Evolutionary conservation across 495 filamentous ascomycete species (phyloP), one percentile per base, ranked within the genome.

Genomic region (Neurospora sp.): DNA sequence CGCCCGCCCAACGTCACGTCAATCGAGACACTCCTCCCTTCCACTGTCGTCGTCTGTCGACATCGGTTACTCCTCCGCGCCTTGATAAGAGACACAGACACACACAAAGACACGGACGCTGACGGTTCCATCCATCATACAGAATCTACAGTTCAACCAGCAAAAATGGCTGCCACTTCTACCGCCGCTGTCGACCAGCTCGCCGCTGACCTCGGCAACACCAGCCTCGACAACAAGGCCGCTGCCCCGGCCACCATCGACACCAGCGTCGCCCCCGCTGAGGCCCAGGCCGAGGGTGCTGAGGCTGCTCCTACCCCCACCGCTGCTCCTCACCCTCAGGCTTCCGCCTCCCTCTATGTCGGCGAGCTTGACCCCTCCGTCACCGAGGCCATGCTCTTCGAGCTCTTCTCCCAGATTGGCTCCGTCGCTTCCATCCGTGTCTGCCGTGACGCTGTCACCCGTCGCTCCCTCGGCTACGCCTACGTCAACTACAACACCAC

Each of bases 401-500:
- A 99, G 90, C 93, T 99, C 39, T 99, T 99, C 90, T 98, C 96
- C 74, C 95, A 95, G 83, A 98, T 99, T 82, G 96, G 96, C 78
- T 94, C 97, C 81, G 96, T 99, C 79, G 96, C 96, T 76, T 99
- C 96, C 70, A 99, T 99, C 83, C 95, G 96, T 88, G 96, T 99
- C 82, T 99, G 96, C 90, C 96, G 96, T 84, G 96, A 99, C 80
- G 96, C 96, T 73, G 94, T 99, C 80, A 99, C 96, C 81, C 93
- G 96, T 80, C 96, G 96, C 83, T 99, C 96, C 74, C 93, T 99
- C 74, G 96, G 96, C 75, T 99, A 99, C 82, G 96, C 96, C 83
- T 99, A 99, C 81, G 96, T 99, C 83, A 99, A 99, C 88, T 99
- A 98, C 90, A 99, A 98, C 86, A 96, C 93, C 84, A 94, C 94